phyloP scores from a whole-genome alignment of 2,329 filamentous ascomycete species.

The Penicillium occitanis region DNA sequence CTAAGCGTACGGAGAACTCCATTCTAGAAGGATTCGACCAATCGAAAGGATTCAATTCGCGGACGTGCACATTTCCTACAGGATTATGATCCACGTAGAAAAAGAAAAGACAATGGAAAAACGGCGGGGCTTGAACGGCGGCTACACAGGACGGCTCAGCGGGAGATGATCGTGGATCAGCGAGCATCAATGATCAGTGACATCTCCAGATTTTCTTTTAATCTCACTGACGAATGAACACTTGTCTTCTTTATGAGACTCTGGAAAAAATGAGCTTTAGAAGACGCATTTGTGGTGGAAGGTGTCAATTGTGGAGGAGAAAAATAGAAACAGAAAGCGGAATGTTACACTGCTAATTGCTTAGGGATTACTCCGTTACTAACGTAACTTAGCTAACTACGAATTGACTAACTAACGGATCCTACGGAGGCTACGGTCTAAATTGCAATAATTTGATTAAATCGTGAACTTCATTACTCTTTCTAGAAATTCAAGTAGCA shows the following conservation, averaged over 20 bases:
- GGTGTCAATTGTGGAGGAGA: neutral
- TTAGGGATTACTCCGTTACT: neutral
- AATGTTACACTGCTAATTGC: conserved; percentile 12
- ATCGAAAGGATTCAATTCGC: neutral
- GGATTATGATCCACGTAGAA: neutral
- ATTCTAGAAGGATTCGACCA: neutral
- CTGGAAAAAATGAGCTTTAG: neutral
- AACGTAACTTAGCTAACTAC: neutral
- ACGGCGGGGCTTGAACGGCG: conserved; percentile 1
- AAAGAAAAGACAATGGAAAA: neutral
- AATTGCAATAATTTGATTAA: neutral
- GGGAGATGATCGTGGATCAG: conserved; percentile 2
- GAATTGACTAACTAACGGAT: neutral
- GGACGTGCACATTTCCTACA: neutral
- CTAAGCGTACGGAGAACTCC: neutral
- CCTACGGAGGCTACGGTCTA: neutral
- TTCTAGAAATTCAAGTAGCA: neutral
- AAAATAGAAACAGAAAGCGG: neutral
- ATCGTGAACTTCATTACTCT: neutral
- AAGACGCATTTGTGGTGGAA: neutral
- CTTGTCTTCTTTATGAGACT: neutral
- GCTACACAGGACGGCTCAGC: neutral
- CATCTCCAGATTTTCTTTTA: neutral
- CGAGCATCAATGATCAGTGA: neutral
- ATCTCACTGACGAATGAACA: conserved; percentile 1